Percentiles rank a stretch among this genome's conserved stretches.
Evolutionary conservation across 1,284 basidiomycete species (phyloP).

Genomic region (Serendipita sp.): DNA sequence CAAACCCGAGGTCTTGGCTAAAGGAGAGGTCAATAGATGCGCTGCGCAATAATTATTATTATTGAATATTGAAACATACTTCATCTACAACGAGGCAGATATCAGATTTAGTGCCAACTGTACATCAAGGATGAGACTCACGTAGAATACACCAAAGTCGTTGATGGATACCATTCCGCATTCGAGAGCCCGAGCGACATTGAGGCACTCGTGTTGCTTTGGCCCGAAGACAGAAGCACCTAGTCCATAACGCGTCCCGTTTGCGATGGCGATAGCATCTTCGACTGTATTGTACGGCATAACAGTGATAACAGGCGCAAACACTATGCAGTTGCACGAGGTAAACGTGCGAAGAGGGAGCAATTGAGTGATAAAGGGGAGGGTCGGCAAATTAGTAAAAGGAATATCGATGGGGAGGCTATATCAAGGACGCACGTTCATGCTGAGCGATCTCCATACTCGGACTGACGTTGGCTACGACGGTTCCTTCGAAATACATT

Average conservation of each 20-base stretch:
- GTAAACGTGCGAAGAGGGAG: conserved; percentile 10
- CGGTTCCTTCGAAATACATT: conserved; percentile 76
- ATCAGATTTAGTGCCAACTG: not conserved
- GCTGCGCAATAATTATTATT: not conserved
- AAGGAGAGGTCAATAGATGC: conserved; percentile 14
- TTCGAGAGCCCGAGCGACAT: conserved; percentile 65
- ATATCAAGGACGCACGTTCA: conserved; percentile 44
- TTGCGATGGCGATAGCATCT: conserved; percentile 75
- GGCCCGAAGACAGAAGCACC: conserved; percentile 92
- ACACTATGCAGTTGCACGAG: conserved; percentile 38
- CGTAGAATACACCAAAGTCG: conserved; percentile 87
- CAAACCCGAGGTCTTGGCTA: conserved; percentile 90
- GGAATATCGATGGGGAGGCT: not conserved
- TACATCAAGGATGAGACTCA: conserved; percentile 26
- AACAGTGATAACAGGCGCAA: conserved; percentile 77
- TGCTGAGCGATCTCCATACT: conserved; percentile 63
- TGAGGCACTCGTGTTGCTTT: conserved; percentile 55
- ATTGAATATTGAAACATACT: conserved; percentile 30
- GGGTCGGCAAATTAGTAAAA: not conserved
- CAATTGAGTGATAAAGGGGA: not conserved
- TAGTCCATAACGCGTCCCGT: conserved; percentile 78
- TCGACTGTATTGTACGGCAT: conserved; percentile 71
- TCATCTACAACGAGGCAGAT: conserved; percentile 29
- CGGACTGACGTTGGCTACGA: conserved; percentile 68
- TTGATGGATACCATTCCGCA: conserved; percentile 97